Conservation (phyloP, 345 rosid species). For the Euphorbia tirucalli region DNA sequence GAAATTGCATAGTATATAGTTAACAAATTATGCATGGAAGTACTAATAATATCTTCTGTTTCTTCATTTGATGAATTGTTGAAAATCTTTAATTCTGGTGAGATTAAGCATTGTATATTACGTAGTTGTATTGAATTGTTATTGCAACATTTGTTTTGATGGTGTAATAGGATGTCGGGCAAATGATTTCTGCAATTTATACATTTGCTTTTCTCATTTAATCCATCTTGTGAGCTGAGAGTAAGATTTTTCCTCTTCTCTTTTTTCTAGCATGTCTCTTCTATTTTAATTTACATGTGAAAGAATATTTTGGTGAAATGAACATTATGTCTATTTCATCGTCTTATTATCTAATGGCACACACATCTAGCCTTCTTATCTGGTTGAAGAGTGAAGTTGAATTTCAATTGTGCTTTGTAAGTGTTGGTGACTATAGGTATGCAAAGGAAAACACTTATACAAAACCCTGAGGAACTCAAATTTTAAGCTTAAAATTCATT, state of each 20-base stretch:
- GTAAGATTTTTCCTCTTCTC: not conserved
- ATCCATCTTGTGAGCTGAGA: not conserved
- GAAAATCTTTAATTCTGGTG: too few species aligned
- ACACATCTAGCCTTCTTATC: too few species aligned
- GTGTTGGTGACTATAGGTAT: not conserved
- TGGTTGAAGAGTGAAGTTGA: not conserved
- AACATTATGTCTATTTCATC: not conserved
- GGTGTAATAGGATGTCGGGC: too few species aligned
- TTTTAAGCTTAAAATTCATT: not conserved
- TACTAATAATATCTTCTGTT: not conserved
- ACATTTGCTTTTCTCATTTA: too few species aligned
- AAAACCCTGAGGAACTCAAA: not conserved
- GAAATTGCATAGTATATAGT: not conserved
- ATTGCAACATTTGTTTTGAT: too few species aligned
- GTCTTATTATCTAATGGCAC: not conserved
- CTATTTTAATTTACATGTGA: not conserved
- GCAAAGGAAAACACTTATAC: not conserved
- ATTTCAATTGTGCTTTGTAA: not conserved
- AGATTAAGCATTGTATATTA: not conserved
- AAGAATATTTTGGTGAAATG: not conserved
- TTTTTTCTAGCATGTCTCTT: not conserved
- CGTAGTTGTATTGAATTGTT: not conserved
- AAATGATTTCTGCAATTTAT: too few species aligned
- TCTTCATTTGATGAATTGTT: too few species aligned
- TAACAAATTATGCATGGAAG: not conserved